phyloP scores from a whole-genome alignment of 2,329 filamentous ascomycete genomes.

The Colletotrichum coccodes region DNA sequence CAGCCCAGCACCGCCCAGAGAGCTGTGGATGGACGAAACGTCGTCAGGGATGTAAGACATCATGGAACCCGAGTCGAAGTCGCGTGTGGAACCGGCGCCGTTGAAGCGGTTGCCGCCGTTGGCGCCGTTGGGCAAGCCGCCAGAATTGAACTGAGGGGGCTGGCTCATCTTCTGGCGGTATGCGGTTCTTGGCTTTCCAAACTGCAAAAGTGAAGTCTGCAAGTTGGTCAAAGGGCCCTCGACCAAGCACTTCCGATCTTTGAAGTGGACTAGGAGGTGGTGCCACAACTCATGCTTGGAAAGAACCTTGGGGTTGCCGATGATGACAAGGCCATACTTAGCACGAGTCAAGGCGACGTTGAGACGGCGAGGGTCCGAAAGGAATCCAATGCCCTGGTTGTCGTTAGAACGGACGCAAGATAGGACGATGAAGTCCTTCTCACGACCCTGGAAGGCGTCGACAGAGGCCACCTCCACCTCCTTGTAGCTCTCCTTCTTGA shows the following conservation, averaged over 20 bases:
- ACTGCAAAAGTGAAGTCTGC: slow-evolving; percentile 95
- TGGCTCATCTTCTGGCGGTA: slow-evolving; percentile 86
- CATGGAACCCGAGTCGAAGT: slow-evolving; percentile 85
- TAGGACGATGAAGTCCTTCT: slow-evolving; percentile 98
- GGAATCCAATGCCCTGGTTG: slow-evolving; percentile 98
- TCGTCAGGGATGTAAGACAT: slow-evolving; percentile 97
- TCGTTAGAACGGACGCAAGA: slow-evolving; percentile 99
- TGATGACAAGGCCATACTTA: slow-evolving; percentile 95
- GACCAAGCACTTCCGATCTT: slow-evolving; percentile 94
- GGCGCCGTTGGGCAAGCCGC: slow-evolving; percentile 43
- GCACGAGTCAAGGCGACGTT: slow-evolving; percentile 97
- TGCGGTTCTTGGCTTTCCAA: slow-evolving; percentile 90
- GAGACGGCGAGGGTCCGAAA: slow-evolving; percentile 95
- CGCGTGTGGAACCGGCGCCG: slow-evolving; percentile 49
- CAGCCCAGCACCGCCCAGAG: slow-evolving; percentile 86
- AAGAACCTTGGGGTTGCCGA: slow-evolving; percentile 96
- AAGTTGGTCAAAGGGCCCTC: slow-evolving; percentile 95
- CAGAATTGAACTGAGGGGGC: slow-evolving; percentile 76
- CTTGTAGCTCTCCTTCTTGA: slow-evolving; percentile 99
- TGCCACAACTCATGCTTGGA: slow-evolving; percentile 99
- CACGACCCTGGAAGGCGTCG: slow-evolving; percentile 97
- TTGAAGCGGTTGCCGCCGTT: slow-evolving; percentile 38
- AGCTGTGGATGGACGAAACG: slow-evolving; percentile 94
- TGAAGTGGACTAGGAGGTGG: slow-evolving; percentile 93
- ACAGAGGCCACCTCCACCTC: slow-evolving; percentile 98